A percentile compares a stretch with the other conserved stretches of the same genome.
These are phyloP conservation scores for Boletus reticuloceps DNA, from an alignment of 768 basidiomycete species.

Conservation along the genomic window DNA sequence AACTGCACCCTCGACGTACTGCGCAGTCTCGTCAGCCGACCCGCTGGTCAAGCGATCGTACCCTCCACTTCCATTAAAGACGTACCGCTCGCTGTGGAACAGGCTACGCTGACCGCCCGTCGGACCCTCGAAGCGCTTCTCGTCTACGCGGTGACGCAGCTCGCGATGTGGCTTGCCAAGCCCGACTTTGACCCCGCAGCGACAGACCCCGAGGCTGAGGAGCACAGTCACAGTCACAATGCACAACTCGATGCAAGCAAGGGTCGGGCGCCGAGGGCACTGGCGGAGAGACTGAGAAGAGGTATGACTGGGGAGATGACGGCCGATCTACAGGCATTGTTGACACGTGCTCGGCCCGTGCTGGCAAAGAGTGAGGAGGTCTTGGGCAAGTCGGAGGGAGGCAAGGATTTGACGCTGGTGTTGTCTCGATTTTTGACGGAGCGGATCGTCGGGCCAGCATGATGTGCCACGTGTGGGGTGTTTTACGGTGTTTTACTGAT, in stretches of 20 bases:
- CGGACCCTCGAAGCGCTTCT: constrained; percentile 66
- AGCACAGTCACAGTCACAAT: constrained; percentile 23
- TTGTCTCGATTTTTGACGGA: constrained; percentile 65
- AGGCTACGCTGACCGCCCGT: constrained; percentile 55
- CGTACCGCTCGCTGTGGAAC: constrained; percentile 46
- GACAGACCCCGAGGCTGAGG: constrained; percentile 46
- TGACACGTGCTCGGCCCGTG: constrained; percentile 64
- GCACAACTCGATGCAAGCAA: constrained; percentile 27
- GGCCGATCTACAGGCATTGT: constrained; percentile 61
- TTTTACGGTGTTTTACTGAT: too few relatives aligned
- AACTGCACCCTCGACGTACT: constrained; percentile 76
- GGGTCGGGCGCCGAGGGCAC: constrained; percentile 42
- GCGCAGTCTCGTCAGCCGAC: constrained; percentile 60
- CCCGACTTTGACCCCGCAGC: constrained; percentile 56
- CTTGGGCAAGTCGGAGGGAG: constrained; percentile 36
- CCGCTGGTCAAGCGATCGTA: constrained; percentile 53
- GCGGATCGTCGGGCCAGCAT: constrained; percentile 45
- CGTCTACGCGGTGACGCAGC: constrained; percentile 72
- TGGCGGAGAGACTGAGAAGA: constrained; percentile 65
- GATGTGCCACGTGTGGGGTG: constrained; percentile 3
- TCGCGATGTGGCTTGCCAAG: constrained; percentile 75
- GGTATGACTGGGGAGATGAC: constrained; percentile 83
- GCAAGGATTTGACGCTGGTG: constrained; percentile 58
- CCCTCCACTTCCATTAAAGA: constrained; percentile 30
- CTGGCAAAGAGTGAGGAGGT: constrained; percentile 59